These are phyloP conservation scores for Candida tunisiensis DNA, from an alignment of 1,139 yeast genomes.

Conservation along the genomic window DNA sequence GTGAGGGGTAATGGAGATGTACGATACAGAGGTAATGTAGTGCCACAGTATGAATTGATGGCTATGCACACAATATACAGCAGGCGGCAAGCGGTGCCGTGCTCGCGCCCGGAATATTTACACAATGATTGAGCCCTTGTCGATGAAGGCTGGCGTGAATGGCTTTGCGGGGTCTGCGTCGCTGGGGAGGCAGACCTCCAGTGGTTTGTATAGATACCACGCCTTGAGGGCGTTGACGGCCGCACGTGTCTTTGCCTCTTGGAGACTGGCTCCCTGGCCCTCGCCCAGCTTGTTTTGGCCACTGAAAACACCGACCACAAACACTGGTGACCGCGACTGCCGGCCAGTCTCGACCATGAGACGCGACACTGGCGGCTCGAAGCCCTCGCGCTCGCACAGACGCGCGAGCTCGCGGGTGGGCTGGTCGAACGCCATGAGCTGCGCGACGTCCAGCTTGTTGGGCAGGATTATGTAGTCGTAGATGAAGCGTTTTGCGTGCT, in stretches of 20 bases:
- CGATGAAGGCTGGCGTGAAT: constrained; percentile 11
- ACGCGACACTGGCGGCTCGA: constrained; percentile 63
- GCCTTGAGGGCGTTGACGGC: constrained; percentile 81
- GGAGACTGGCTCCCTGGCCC: constrained; percentile 84
- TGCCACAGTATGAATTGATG: too few species aligned
- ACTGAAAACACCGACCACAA: constrained; percentile 79
- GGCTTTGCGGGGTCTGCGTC: constrained; percentile 23
- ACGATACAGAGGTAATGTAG: too few species aligned
- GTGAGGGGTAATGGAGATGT: too few species aligned
- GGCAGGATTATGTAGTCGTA: constrained; percentile 50
- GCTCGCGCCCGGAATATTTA: constrained; percentile 4
- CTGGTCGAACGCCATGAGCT: constrained; percentile 63
- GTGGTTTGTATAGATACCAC: constrained; percentile 83
- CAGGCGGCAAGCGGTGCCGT: too few species aligned
- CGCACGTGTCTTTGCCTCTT: constrained; percentile 86
- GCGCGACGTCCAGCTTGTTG: constrained; percentile 54
- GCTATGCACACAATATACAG: too few species aligned
- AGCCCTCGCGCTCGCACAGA: constrained; percentile 62
- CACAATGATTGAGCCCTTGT: constrained; percentile 17
- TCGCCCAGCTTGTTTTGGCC: constrained; percentile 81
- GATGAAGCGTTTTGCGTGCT: constrained; percentile 46
- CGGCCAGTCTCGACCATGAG: constrained; percentile 91
- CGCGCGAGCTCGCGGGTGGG: constrained; percentile 77
- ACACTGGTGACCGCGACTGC: constrained; percentile 66
- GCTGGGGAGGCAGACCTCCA: constrained; percentile 43